Base-by-base conservation (phyloP, 768 basidiomycete genomes). In the Hericium alpestre region DNA sequence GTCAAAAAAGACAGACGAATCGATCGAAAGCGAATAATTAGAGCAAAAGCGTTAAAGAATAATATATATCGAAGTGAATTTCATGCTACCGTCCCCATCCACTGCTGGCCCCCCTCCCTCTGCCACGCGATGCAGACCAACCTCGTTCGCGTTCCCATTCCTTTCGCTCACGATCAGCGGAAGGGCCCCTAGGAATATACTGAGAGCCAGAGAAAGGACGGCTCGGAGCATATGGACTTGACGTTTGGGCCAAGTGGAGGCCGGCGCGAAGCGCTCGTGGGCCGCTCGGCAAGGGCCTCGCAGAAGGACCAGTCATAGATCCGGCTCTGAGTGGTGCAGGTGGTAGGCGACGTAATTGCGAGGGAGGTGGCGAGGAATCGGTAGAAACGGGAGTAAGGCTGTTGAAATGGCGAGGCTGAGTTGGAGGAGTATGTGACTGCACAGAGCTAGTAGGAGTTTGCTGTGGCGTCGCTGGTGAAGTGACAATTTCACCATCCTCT, bases 221-320 rank as follows among this genome's bases (percentile, higher is more conserved):
- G 6, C 32, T 38, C 0, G 40, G 12, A 22, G 53, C 48, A 23
- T 53, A 54, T 15, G 57, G 50, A 3, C 46, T 20, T 0, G 43
- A 8, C 3, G 37, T 2, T 5, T 20, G 12, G 37, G 27, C 15
- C 1, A n/a, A 46, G 27, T 37, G 52, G 56, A 63, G n/a, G 1
- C 61, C 54, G 1, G 55, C 57, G 3, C 62, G 57, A 10, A 63
- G 53, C 12, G 62, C 62, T 7, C 62, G 60, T 3, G 62, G 62
- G 15, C 62, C 62, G 8, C 60, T 61, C 18, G 62, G 62, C 37
- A 61, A 54, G 40, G 59, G 62, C 20, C 59, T 59, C 38, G 61
- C 55, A 11, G 61, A 51, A 5, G 46, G 18, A 12, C 59, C 56
- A 25, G 59, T 51, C 22, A 56, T 56, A 9, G 61, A 23, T 60